A percentile compares a stretch with the other conserved stretches of the same genome.
Evolutionary conservation across 495 filamentous ascomycete genomes (phyloP).

Genomic region (Trichoderma erinaceum): DNA sequence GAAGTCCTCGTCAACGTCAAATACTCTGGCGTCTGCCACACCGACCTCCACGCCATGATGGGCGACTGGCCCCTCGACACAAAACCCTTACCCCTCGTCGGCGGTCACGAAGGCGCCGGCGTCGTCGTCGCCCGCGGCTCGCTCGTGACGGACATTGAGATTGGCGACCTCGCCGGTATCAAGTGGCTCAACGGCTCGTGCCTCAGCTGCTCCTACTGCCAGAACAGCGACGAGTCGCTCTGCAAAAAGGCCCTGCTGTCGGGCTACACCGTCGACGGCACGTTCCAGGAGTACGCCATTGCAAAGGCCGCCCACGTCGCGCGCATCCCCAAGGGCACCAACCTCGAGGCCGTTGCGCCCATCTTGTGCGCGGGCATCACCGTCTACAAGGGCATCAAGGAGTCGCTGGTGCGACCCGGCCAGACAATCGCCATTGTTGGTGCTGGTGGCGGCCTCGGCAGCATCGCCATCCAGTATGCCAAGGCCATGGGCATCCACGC

Average conservation of each 20-base stretch:
- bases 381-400: constrained; percentile 89
- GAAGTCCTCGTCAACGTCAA: constrained; percentile 89
- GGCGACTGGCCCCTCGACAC: constrained; percentile 79
- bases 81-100: constrained; percentile 72
- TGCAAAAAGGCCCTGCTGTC: constrained; percentile 68
- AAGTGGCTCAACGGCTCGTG: constrained; percentile 91
- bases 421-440: constrained; percentile 82
- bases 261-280: constrained; percentile 86
- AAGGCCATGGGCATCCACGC: constrained; percentile 78
- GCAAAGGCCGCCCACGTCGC: constrained; percentile 79
- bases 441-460: constrained; percentile 81
- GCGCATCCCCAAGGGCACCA: constrained; percentile 65
- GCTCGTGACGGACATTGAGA: constrained; percentile 63
- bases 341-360: constrained; percentile 72
- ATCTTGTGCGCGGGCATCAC: constrained; percentile 87
- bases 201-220: constrained; percentile 73
- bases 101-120: constrained; percentile 91
- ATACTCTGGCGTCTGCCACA: constrained; percentile 92
- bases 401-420: constrained; percentile 65
- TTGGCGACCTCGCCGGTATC: constrained; percentile 78
- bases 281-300: constrained; percentile 88
- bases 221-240: constrained; percentile 60
- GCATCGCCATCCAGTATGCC: constrained; percentile 78
- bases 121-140: constrained; percentile 73
- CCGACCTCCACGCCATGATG: constrained; percentile 76